Conservation (phyloP, 2,329 filamentous ascomycete species). For the Dothideomycetes sp. region DNA sequence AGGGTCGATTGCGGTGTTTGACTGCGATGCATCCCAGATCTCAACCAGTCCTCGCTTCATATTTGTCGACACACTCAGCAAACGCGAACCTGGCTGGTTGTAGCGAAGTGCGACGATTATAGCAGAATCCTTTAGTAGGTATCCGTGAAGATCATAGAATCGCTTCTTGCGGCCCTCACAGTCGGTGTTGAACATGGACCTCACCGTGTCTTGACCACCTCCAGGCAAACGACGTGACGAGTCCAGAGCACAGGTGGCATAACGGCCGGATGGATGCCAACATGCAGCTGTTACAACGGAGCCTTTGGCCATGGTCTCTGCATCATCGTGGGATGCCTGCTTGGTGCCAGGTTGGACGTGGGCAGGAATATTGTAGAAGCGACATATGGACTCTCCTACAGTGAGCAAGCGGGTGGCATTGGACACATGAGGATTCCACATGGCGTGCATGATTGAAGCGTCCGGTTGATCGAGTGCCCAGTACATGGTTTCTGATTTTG, state of each 20-base stretch:
- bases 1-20: constrained; percentile 22
- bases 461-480: constrained; percentile 26
- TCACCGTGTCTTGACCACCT: constrained; percentile 15
- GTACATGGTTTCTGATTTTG: constrained; percentile 27
- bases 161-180: constrained; percentile 6
- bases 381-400: constrained; percentile 26
- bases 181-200: constrained; percentile 20
- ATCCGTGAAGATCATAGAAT: constrained; percentile 13
- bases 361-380: constrained; percentile 25
- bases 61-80: constrained; percentile 24
- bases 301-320: constrained; percentile 20
- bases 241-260: constrained; percentile 24
- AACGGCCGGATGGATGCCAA: constrained; percentile 28
- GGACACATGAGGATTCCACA: constrained; percentile 23
- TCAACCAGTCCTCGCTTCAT: constrained; percentile 24
- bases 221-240: constrained; percentile 15
- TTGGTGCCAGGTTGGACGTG: constrained; percentile 1
- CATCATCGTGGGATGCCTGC: constrained; percentile 18
- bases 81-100: constrained; percentile 22
- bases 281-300: constrained; percentile 24
- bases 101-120: constrained; percentile 24
- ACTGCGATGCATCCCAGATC: constrained; percentile 19
- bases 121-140: constrained; percentile 21
- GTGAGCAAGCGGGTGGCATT: constrained; percentile 22
- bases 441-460: constrained; percentile 21